phyloP scores from a whole-genome alignment of 306 rosid genomes.

The Comarum palustre region DNA sequence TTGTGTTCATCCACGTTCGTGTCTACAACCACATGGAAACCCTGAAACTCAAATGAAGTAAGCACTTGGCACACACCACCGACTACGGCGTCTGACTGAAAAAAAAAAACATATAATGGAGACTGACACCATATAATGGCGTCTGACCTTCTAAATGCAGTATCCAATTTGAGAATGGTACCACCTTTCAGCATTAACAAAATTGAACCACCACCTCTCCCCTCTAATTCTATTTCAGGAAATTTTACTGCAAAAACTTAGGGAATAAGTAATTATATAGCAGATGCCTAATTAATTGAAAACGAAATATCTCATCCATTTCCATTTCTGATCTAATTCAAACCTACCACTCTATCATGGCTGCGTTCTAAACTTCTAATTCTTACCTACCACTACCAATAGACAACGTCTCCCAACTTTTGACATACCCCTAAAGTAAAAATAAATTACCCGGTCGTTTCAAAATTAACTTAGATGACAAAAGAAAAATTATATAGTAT shows the following conservation, averaged over 20 bases:
- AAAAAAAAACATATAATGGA: neutral
- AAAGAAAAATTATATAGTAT: too few relatives aligned
- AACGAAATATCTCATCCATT: too few relatives aligned
- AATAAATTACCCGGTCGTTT: neutral
- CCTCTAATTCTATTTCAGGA: neutral
- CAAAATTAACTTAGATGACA: too few relatives aligned
- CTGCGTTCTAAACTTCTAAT: neutral
- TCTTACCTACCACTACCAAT: neutral
- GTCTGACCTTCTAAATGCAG: neutral
- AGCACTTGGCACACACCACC: neutral
- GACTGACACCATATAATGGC: too few relatives aligned
- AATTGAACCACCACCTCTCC: neutral
- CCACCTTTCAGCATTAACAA: neutral
- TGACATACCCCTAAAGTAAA: neutral
- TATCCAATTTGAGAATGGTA: neutral
- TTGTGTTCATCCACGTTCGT: neutral
- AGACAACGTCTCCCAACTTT: neutral
- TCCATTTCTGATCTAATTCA: neutral
- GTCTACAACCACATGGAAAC: neutral
- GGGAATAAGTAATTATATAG: neutral
- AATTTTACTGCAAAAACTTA: neutral
- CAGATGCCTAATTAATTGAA: too few relatives aligned
- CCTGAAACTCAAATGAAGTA: neutral
- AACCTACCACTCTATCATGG: neutral
- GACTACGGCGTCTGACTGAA: too few relatives aligned